These are phyloP conservation scores for Dunaliella salina DNA, from an alignment of 163 green algal genomes.

Conservation along the genomic window DNA sequence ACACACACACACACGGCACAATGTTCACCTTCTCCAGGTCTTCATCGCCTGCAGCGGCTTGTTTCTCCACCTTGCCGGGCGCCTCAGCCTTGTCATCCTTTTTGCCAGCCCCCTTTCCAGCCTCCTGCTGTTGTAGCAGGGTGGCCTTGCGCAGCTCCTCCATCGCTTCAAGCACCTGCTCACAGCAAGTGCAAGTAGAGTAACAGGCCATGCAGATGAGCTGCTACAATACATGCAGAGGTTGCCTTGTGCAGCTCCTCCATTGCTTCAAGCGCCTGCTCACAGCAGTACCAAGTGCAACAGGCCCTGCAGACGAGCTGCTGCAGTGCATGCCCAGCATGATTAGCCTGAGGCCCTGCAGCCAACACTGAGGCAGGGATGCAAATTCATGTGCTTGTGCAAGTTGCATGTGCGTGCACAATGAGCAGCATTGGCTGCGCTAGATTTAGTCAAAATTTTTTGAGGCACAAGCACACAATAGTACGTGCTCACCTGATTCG, in stretches of 20 bases:
- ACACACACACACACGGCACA: not conserved
- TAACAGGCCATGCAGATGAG: no score
- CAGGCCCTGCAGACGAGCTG: no score
- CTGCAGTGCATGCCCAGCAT: no score
- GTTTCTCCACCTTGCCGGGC: not conserved
- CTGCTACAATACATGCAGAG: no score
- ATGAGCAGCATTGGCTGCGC: no score
- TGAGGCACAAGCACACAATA: not conserved
- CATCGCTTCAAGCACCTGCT: slow-evolving; percentile 37
- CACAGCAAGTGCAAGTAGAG: not conserved
- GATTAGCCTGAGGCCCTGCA: no score
- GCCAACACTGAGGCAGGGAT: no score
- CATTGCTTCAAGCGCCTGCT: slow-evolving; percentile 35
- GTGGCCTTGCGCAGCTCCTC: slow-evolving; percentile 17
- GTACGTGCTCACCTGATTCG: slow-evolving; percentile 41
- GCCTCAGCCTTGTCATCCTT: not conserved
- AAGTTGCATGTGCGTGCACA: no score
- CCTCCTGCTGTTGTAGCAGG: not conserved
- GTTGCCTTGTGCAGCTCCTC: slow-evolving; percentile 15
- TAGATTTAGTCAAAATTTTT: no score
- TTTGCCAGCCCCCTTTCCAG: not conserved
- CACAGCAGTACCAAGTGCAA: not conserved
- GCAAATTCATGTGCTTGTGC: no score
- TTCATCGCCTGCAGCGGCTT: not conserved
- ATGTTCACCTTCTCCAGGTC: not conserved